These are phyloP conservation scores for Trichoderma sp. DNA, from an alignment of 2,329 filamentous ascomycete species.

Conservation along the genomic window DNA sequence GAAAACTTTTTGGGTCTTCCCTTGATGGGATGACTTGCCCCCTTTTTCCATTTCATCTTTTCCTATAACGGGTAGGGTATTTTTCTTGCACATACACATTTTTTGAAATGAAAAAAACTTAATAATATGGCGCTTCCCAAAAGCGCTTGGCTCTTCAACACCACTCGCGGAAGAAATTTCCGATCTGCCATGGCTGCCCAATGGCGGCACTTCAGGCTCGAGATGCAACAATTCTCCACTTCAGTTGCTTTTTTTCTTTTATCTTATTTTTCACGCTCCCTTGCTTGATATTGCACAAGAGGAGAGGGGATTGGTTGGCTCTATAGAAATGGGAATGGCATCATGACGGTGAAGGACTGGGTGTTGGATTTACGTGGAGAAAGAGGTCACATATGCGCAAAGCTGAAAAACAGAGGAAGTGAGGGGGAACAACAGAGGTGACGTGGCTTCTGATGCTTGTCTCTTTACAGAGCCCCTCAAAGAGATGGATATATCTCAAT, in stretches of 20 bases:
- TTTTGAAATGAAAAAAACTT: conserved; percentile 12
- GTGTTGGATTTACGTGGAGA: conserved; percentile 22
- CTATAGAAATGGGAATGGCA: conserved; percentile 16
- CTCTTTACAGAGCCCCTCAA: neutral
- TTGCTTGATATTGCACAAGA: conserved; percentile 9
- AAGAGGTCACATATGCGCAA: neutral
- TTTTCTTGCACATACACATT: conserved; percentile 18
- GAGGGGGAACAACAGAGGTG: neutral
- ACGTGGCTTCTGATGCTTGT: neutral
- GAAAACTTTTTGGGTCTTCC: conserved; percentile 2
- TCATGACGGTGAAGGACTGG: neutral
- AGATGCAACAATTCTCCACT: conserved; percentile 33
- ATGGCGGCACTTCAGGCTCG: conserved; percentile 13
- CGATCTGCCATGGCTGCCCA: conserved; percentile 11
- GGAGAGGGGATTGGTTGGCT: conserved; percentile 1
- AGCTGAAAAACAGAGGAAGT: neutral
- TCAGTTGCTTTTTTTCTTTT: conserved; percentile 6
- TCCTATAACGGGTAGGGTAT: conserved; percentile 1
- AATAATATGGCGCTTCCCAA: conserved; percentile 11
- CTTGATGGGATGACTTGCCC: conserved; percentile 9
- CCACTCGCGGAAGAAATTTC: conserved; percentile 26
- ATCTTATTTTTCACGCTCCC: neutral
- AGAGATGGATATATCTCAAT: neutral
- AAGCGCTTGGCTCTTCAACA: conserved; percentile 30
- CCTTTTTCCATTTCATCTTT: neutral